A percentile compares a stretch with the other conserved stretches of the same genome.
phyloP scores from a whole-genome alignment of 805 yeast genomes.

The Lipomyces yamadae region DNA sequence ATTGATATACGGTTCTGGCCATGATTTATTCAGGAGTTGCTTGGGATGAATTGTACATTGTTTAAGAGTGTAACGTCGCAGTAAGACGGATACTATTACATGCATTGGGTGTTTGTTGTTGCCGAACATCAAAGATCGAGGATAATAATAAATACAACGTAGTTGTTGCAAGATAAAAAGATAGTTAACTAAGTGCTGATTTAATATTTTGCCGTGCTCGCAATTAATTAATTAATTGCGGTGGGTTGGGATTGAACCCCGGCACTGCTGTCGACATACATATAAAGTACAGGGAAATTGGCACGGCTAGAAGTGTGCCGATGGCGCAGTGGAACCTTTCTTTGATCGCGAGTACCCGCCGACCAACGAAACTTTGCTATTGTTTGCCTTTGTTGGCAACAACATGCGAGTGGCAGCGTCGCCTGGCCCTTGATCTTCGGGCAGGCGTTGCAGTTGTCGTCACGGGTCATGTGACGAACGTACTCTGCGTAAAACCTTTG shows the following conservation, averaged over 20 bases:
- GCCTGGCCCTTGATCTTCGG: not conserved
- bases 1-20: too few relatives aligned
- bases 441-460: slow-evolving; percentile 9
- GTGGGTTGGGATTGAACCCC: not conserved
- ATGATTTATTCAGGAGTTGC: too few relatives aligned
- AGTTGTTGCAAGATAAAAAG: too few relatives aligned
- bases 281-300: slow-evolving; percentile 4
- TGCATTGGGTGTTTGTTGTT: too few relatives aligned
- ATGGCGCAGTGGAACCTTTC: slow-evolving; percentile 31
- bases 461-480: not conserved
- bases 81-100: too few relatives aligned
- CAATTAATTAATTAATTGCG: not conserved
- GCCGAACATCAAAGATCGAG: too few relatives aligned
- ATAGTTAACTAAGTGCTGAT: too few relatives aligned
- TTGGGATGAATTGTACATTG: too few relatives aligned
- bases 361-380: slow-evolving; percentile 1
- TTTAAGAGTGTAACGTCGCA: too few relatives aligned
- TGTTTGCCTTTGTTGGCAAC: not conserved
- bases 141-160: too few relatives aligned
- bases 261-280: not conserved
- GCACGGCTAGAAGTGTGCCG: not conserved
- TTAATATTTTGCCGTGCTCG: too few relatives aligned
- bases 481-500: slow-evolving; percentile 9
- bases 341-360: slow-evolving; percentile 34
- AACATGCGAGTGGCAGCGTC: slow-evolving; percentile 6